These are phyloP conservation scores for Boletus semigastroideus DNA, from an alignment of 1,284 basidiomycete species.

Conservation along the genomic window DNA sequence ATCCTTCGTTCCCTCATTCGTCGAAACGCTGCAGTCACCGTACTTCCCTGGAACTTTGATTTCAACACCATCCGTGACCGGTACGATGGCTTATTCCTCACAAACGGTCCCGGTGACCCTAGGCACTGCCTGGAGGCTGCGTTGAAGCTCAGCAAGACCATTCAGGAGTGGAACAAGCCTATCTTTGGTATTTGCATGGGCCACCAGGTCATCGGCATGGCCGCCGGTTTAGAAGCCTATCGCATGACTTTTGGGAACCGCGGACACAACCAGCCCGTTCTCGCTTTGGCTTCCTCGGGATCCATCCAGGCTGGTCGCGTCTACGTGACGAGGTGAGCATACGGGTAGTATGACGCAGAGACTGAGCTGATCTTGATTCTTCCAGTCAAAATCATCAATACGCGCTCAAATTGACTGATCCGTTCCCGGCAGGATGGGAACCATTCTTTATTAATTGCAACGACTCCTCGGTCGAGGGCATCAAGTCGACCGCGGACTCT, in stretches of 20 bases:
- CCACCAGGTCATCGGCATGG: conserved; percentile 95
- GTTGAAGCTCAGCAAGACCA: conserved; percentile 74
- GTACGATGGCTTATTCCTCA: conserved; percentile 94
- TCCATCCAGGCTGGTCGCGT: conserved; percentile 94
- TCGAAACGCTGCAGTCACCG: conserved; percentile 89
- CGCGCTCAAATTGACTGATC: conserved; percentile 87
- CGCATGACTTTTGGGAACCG: conserved; percentile 98
- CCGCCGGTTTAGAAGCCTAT: conserved; percentile 94
- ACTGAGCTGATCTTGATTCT: conserved; percentile 4
- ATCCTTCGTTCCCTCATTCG: conserved; percentile 92
- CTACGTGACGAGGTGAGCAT: conserved; percentile 85
- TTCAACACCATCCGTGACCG: conserved; percentile 90
- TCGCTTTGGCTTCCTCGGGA: conserved; percentile 87
- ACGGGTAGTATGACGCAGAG: background rate
- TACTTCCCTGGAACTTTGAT: conserved; percentile 96
- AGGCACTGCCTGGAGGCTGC: conserved; percentile 87
- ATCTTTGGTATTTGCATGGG: conserved; percentile 99
- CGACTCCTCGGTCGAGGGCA: conserved; percentile 95
- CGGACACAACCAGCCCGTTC: conserved; percentile 98
- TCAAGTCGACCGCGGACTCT: conserved; percentile 86
- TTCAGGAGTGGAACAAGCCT: conserved; percentile 89
- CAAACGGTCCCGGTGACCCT: conserved; percentile 96
- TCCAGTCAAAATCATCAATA: conserved; percentile 93
- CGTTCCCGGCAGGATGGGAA: conserved; percentile 94
- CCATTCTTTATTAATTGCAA: conserved; percentile 99